These are phyloP conservation scores for Blastomyces parvus DNA, from an alignment of 2,329 filamentous ascomycete genomes.

Conservation along the genomic window DNA sequence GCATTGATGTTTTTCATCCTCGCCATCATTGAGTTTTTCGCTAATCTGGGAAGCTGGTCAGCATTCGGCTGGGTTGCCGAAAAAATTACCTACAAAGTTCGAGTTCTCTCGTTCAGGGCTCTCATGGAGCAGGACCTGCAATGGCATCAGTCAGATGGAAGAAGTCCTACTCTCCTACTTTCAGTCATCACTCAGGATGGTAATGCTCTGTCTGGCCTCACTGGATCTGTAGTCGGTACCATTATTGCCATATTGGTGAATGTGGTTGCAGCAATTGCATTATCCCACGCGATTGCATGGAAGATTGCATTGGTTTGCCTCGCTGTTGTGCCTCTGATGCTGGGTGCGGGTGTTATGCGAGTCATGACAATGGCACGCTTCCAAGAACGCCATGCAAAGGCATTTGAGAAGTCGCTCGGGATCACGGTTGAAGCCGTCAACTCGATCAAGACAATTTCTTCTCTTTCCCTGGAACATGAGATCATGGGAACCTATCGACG, in stretches of 20 bases:
- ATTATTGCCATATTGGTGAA: constrained; percentile 60
- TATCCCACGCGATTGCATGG: constrained; percentile 65
- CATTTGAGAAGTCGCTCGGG: constrained; percentile 43
- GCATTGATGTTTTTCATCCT: constrained; percentile 53
- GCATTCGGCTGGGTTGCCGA: constrained; percentile 53
- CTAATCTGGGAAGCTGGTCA: constrained; percentile 52
- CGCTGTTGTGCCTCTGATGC: constrained; percentile 56
- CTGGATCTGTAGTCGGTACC: constrained; percentile 60
- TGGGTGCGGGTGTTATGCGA: constrained; percentile 61
- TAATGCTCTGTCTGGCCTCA: constrained; percentile 57
- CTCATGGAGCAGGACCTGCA: constrained; percentile 57
- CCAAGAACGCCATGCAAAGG: constrained; percentile 46
- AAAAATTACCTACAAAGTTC: constrained; percentile 53
- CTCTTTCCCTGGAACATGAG: constrained; percentile 44
- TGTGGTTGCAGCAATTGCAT: constrained; percentile 56
- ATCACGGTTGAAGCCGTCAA: constrained; percentile 45
- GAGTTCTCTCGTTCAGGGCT: constrained; percentile 55
- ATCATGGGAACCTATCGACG: constrained; percentile 38
- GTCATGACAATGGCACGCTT: constrained; percentile 51
- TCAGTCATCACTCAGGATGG: constrained; percentile 62
- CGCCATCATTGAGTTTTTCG: constrained; percentile 50
- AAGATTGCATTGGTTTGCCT: constrained; percentile 65
- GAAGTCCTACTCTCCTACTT: constrained; percentile 53
- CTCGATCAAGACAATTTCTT: constrained; percentile 45
- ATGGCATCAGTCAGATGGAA: constrained; percentile 59